Evolutionary conservation across 1,139 yeast species (phyloP), one percentile per base, ranked within the genome.

Genomic region (Wickerhamomyces sp.): DNA sequence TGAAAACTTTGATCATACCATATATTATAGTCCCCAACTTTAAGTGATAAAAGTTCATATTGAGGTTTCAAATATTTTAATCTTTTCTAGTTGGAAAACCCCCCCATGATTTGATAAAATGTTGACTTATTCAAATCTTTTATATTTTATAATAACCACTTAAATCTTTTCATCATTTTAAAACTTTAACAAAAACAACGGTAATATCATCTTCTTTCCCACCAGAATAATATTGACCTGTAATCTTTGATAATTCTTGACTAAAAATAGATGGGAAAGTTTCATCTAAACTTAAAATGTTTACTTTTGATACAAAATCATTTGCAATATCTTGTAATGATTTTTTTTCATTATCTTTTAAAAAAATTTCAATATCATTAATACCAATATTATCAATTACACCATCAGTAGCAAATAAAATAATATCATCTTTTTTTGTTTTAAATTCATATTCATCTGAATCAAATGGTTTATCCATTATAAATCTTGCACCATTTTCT

Each of bases 151-250:
- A n/a, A n/a, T n/a, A n/a, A n/a, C n/a, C n/a, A n/a, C n/a, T n/a
- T n/a, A n/a, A n/a, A n/a, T n/a, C n/a, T n/a, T n/a, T n/a, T n/a
- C n/a, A 40, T 35, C 36, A 42, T 29, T 42, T 30, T 38, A 70
- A 70, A 34, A 83, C 84, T 59, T 75, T 74, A 30, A 90, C 79
- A 58, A 87, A 73, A 1, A 91, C 83, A 14, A 86, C 79, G 0
- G 98, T 89, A 34, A 91, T 84, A 64, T 93, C 99, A 67, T 93
- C 99, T 45, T 90, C 95, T 66, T 93, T 93, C 29, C 98, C 99
- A 36, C 99, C 98, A 51, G 80, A 72, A 58, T 87, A 86, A 47
- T 72, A 69, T 60, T 81, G 86, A 1, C 88, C 86, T 3, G 91
- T 81, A 40, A 85, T 66, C 51, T 77, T 72, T 6, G 84, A 75